A percentile compares a stretch with the other conserved stretches of the same genome.
Conservation (phyloP, 345 rosid genomes). For the Sonneratia alba region DNA sequence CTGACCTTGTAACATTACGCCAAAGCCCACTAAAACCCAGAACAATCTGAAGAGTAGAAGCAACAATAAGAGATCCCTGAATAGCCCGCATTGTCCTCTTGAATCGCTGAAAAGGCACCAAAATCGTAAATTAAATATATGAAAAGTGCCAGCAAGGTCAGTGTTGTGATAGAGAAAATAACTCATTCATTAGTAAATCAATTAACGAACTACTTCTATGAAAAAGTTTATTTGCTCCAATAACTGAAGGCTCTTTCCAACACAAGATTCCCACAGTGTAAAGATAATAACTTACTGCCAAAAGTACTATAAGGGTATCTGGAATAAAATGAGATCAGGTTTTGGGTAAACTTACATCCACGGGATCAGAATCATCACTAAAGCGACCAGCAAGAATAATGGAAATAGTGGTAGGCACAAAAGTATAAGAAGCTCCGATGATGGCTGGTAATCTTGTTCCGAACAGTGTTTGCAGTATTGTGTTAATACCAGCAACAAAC, state of each 20-base stretch:
- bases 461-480: conserved; percentile 67
- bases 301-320: background rate
- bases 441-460: conserved; percentile 93
- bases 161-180: background rate
- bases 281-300: background rate
- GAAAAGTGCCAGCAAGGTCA: background rate
- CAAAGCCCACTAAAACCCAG: conserved; percentile 98
- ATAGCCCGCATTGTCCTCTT: conserved; percentile 79
- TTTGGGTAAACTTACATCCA: conserved; percentile 38
- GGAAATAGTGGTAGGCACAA: conserved; percentile 86
- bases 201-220: background rate
- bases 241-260: background rate
- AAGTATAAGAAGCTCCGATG: conserved; percentile 85
- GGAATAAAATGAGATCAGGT: background rate
- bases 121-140: background rate
- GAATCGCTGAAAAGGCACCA: conserved; percentile 52
- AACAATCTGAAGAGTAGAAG: conserved; percentile 91
- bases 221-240: background rate
- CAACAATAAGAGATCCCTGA: conserved; percentile 91
- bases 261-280: background rate
- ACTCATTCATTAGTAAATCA: background rate
- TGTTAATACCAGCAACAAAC: conserved; percentile 94
- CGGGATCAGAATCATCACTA: conserved; percentile 48
- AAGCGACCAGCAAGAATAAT: conserved; percentile 85
- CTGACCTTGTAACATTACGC: conserved; percentile 82